Base-by-base conservation (phyloP, 192 early-diverging fungal genomes). In the Entophlyctis luteolus region DNA sequence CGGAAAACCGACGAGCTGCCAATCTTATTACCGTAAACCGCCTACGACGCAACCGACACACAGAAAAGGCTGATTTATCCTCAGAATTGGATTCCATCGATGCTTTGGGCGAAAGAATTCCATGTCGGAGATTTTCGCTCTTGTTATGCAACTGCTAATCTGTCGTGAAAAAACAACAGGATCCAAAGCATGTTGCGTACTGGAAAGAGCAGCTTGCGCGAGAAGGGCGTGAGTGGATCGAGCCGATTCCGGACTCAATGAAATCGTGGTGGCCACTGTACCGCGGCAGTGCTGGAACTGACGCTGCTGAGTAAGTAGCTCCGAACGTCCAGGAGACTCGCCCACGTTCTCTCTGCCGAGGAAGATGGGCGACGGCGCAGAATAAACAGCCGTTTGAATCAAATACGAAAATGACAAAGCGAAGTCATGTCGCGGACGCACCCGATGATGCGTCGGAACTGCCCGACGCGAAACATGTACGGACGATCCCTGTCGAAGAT, bases 181-280 rank as follows among this genome's bases (percentile, higher is more conserved):
- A 83, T 50, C 81, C 81, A 6, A 58, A 48, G 42, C 72, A 48
- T 37, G 71, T 76, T 45, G 72, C 71, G 27, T 63, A 74, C 50
- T 83, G 81, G 81, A 66, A 83, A 50, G 66, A 78, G 49, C 78
- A 80, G 68, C 60, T 83, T 16, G 67, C 53, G 4, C 74, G 70
- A 46, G 81, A 83, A 72, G 81, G 81, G 23, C 55, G 81, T 31
- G 71, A 83, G 52, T 80, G 78, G 78, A 83, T 83, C 68, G 81
- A 83, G 57, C 81, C 81, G 20, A 78, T 80, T 66, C 81, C 81
- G 14, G 59, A 63, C 12, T 71, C 70, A 12, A 65, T 71, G 59
- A 52, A 65, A 36, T 65, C 60, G 29, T 77, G 76, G 76, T 73
- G 71, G 72, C 75, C 70, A 47, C 59, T 77, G 31, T 46, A 65